Base-by-base conservation (phyloP, 176 grass and related monocot species). In the Saccharum officinarum region DNA sequence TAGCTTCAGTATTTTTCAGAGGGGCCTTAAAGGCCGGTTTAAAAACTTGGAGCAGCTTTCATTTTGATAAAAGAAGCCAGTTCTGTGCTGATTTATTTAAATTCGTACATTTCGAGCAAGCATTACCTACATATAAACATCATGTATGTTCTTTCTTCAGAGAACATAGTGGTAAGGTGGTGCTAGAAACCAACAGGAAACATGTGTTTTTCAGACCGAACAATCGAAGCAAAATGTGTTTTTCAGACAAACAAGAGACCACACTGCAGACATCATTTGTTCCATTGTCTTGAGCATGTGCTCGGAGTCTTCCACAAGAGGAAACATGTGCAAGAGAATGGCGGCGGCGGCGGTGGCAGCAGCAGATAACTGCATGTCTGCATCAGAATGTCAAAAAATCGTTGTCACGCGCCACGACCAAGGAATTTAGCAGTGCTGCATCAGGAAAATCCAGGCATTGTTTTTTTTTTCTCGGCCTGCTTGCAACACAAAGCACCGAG, bases 311-410 rank as follows among this genome's bases (percentile, higher is more conserved):
- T 79, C 41, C n/a, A 73, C 30, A 8, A 10, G 15, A 39, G 5
- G 3, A 10, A 66, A 66, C 77, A 87, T 16, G 85, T 80, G 77
- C 69, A 5, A 39, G 34, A 80, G n/a, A 72, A 80, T 39, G 37
- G n/a, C 10, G 26, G 41, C 18, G 12, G 30, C 25, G 16, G 7
- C 37, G 5, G 69, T 40, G 13, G 30, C 25, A 10, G 7, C 37
- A 10, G 69, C 60, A 22, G 4, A 1, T 13, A 8, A 10, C 44
- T 45, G 44, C 10, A 45, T 38, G 37, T 38, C 37, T 38, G 40
- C 5, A 8, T 3, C 0, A 57, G 25, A 47, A 79, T 47, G 47
- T 78, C 64, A 78, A 78, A 55, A 14, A 22, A 3, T 34, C 67
- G 25, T 30, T 22, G 18, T 25, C 13, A 26, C 61, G 45, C 18